Evolutionary conservation across 2,329 filamentous ascomycete genomes (phyloP), one percentile per base, ranked within the genome.

Genomic region (Paraphoma sp.): DNA sequence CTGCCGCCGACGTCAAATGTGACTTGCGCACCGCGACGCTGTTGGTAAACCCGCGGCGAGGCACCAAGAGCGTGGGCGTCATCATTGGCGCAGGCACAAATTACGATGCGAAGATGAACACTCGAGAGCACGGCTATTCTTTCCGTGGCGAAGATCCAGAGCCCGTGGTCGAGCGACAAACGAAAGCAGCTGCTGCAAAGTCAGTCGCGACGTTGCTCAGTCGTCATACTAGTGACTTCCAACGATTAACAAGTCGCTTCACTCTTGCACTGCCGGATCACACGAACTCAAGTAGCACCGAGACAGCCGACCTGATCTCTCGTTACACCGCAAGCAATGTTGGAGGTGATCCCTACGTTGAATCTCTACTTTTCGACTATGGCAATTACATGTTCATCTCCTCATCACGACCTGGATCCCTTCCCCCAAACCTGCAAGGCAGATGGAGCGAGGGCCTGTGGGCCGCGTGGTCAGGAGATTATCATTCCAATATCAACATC

Each of bases 401-500:
- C 0, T 84, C 83, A 0, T 85, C 82, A 3, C 78, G 85, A 2
- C 69, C 75, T 0, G 81, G 80, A 36, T 69, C 69, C 0, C 75
- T 87, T 0, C 85, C 85, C 0, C 77, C 84, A 0, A 87, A 87
- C 53, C 76, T 88, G 0, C 83, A 85, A 64, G 85, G 85, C 0
- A 77, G 79, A 16, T 87, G 85, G 86, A 81, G 79, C 4, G 79
- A 83, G 44, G 69, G 76, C 0, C 66, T 82, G 2, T 61, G 62
- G 0, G 74, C 79, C 4, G 78, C 80, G 0, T 86, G 85, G 85
- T 78, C 80, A 11, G 80, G 76, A 2, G 84, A 87, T 61, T 87
- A 86, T 53, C 84, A 86, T 50, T 76, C 80, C 40, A 84, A 87
- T 57, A 86, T 87, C 63, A 87, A 87, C 54, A 54, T 87, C 0